Percentiles rank a stretch among this genome's conserved stretches.
phyloP scores from a whole-genome alignment of 2,329 filamentous ascomycete species.

The Alternaria consortialis region DNA sequence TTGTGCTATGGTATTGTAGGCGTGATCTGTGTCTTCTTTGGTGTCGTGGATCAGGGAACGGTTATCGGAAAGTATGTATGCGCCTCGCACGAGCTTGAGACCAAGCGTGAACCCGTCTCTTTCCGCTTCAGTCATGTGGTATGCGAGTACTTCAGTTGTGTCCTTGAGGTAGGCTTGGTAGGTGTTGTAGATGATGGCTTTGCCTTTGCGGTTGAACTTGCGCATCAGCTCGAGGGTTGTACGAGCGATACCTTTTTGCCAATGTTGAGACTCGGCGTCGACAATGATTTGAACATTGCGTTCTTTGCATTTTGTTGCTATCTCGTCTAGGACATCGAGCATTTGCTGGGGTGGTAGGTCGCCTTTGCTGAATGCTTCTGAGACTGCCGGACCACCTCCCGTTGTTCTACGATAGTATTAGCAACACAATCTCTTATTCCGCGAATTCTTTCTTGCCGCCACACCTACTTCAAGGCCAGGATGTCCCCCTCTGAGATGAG shows the following conservation, averaged over 20 bases:
- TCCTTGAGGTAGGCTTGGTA: conserved; percentile 67
- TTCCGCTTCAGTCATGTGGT: conserved; percentile 58
- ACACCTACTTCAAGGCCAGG: conserved; percentile 43
- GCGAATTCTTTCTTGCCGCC: not conserved
- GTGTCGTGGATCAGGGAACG: conserved; percentile 62
- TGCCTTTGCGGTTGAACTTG: conserved; percentile 60
- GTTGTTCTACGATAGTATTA: conserved; percentile 50
- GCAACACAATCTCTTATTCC: not conserved
- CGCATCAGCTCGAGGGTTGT: conserved; percentile 65
- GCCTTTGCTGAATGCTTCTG: conserved; percentile 49
- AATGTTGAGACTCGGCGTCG: conserved; percentile 59
- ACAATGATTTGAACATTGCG: conserved; percentile 56
- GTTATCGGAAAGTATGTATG: conserved; percentile 63
- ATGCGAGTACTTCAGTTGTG: conserved; percentile 53
- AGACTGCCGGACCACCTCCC: conserved; percentile 55
- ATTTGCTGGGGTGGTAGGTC: conserved; percentile 54
- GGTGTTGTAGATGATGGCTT: conserved; percentile 72
- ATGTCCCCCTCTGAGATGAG: conserved; percentile 43
- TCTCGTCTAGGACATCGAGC: conserved; percentile 54
- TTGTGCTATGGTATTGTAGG: conserved; percentile 75
- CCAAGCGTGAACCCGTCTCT: conserved; percentile 63
- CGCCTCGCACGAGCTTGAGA: conserved; percentile 66
- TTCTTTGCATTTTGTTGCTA: conserved; percentile 52
- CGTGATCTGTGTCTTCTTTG: conserved; percentile 64
- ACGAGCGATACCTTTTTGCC: conserved; percentile 55